phyloP scores from a whole-genome alignment of 257 asterid species.

The Primulina tabacum region DNA sequence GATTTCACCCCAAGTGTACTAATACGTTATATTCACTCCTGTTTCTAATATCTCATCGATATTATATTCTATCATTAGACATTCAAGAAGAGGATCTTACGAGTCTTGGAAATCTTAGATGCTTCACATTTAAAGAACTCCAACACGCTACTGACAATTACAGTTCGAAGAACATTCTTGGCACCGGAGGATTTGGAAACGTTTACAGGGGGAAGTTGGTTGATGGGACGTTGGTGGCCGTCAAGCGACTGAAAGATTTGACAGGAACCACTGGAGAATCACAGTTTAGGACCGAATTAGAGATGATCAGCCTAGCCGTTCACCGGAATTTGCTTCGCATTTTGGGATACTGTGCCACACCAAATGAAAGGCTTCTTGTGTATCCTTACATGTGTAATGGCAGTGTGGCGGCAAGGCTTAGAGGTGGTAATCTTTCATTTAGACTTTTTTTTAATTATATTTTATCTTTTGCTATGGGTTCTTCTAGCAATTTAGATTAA shows the following conservation, averaged over 20 bases:
- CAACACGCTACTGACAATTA: constrained; percentile 76
- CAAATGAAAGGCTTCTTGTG: constrained; percentile 75
- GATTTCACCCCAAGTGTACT: background rate
- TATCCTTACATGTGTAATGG: constrained; percentile 97
- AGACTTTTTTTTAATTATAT: background rate
- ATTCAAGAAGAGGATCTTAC: constrained; percentile 69
- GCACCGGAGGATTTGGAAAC: constrained; percentile 91
- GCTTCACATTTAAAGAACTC: constrained; percentile 81
- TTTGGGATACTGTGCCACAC: constrained; percentile 72
- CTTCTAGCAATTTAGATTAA: background rate
- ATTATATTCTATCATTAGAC: constrained; percentile 36
- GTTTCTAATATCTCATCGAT: background rate
- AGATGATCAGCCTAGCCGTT: constrained; percentile 86
- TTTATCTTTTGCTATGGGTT: background rate
- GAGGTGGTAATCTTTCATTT: constrained; percentile 43
- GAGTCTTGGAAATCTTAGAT: constrained; percentile 65
- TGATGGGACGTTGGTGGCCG: constrained; percentile 68
- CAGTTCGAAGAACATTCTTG: constrained; percentile 87
- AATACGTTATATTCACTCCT: background rate
- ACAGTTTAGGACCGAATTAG: constrained; percentile 82
- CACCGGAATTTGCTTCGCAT: constrained; percentile 82
- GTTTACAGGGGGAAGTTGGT: constrained; percentile 73
- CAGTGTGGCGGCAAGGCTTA: constrained; percentile 80
- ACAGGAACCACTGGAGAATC: constrained; percentile 77
- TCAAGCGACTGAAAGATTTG: constrained; percentile 78